These are phyloP conservation scores for Boletus edulis DNA, from an alignment of 768 basidiomycete species.

Conservation along the genomic window DNA sequence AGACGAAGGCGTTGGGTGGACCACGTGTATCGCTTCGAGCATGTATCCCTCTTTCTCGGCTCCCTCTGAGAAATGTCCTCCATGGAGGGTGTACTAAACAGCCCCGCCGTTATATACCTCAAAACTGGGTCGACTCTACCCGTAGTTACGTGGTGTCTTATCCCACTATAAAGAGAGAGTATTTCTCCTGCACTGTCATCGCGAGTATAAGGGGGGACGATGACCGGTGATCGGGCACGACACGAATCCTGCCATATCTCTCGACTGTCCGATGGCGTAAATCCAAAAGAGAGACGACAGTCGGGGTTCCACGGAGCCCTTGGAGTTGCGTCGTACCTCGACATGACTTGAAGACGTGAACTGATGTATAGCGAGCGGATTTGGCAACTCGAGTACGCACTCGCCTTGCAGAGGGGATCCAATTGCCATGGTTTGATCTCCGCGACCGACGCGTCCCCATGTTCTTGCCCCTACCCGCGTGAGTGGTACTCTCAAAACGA, in stretches of 20 bases:
- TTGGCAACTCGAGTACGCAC: background rate
- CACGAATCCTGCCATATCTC: background rate
- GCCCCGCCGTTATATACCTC: no score
- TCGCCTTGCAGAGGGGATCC: conserved; percentile 1
- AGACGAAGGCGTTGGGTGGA: background rate
- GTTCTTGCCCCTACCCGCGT: background rate
- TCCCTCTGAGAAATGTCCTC: no score
- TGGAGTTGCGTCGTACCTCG: conserved; percentile 15
- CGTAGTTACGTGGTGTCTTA: no score
- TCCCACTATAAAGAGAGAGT: no score
- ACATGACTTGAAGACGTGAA: background rate
- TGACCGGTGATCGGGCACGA: background rate
- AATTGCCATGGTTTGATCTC: conserved; percentile 27
- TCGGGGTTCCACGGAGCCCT: conserved; percentile 24
- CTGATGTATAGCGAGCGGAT: conserved; percentile 4
- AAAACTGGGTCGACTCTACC: no score
- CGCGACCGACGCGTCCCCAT: conserved; percentile 18
- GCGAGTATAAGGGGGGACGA: no score
- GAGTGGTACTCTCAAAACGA: background rate
- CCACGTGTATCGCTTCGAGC: background rate
- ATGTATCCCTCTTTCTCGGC: no score
- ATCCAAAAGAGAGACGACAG: background rate
- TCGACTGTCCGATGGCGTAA: background rate
- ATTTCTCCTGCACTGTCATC: no score
- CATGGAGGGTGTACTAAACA: no score